Conservation (phyloP, 1,139 yeast genomes). For the Magnusiomyces tetraspermus region DNA sequence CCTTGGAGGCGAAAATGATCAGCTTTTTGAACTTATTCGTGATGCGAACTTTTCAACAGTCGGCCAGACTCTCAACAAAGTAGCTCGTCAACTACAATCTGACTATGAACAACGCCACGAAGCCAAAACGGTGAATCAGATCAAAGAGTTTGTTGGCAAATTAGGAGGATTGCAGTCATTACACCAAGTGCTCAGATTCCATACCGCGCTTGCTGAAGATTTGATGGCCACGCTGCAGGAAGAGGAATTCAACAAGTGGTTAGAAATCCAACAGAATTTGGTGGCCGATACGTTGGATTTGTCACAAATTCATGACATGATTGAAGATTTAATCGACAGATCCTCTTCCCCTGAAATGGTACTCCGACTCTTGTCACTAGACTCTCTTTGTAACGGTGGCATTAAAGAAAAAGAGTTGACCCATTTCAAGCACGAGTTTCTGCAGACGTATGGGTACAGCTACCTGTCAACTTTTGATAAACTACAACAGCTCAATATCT, state of each 20-base stretch:
- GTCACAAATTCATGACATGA: constrained; percentile 40
- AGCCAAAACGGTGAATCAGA: constrained; percentile 53
- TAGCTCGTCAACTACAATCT: constrained; percentile 63
- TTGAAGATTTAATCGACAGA: constrained; percentile 43
- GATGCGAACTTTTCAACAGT: constrained; percentile 71
- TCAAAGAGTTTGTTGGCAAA: constrained; percentile 62
- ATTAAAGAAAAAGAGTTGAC: constrained; percentile 51
- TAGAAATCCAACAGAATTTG: constrained; percentile 68
- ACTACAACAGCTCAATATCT: constrained; percentile 36
- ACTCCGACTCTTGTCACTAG: constrained; percentile 43
- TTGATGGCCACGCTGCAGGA: constrained; percentile 47
- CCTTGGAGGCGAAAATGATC: constrained; percentile 32
- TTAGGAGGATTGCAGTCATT: constrained; percentile 57
- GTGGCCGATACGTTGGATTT: constrained; percentile 49
- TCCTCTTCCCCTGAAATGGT: constrained; percentile 35
- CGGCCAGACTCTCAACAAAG: constrained; percentile 59
- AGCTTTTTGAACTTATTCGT: constrained; percentile 43
- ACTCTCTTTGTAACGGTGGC: constrained; percentile 57
- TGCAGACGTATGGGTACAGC: constrained; percentile 52
- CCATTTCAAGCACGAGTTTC: constrained; percentile 40
- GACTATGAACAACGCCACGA: constrained; percentile 57
- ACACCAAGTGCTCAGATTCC: constrained; percentile 63
- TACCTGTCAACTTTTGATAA: constrained; percentile 35
- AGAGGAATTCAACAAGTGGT: constrained; percentile 43
- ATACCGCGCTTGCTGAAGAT: constrained; percentile 66